A percentile compares a stretch with the other conserved stretches of the same genome.
Conservation (phyloP, 352 stramenopile genomes). For the Pythium brachiatum region DNA sequence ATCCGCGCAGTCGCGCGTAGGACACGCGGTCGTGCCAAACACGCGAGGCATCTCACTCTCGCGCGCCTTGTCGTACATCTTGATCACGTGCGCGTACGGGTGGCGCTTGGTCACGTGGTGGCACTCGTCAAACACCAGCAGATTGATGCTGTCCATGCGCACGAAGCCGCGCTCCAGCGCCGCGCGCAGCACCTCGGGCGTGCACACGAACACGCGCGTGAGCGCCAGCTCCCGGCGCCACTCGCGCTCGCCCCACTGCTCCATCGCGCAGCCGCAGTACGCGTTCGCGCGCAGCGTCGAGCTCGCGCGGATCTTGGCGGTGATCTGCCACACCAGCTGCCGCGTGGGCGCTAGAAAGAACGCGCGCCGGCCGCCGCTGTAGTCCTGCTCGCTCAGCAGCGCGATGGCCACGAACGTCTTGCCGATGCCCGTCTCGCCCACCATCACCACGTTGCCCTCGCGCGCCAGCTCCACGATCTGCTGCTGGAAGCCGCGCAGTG, state of each 20-base stretch:
- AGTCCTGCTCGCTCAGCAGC: conserved; percentile 73
- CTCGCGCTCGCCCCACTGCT: conserved; percentile 62
- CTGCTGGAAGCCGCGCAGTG: conserved; percentile 67
- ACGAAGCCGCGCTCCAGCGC: conserved; percentile 85
- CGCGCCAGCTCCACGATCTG: conserved; percentile 67
- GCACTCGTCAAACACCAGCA: conserved; percentile 91
- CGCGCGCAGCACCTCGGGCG: conserved; percentile 83
- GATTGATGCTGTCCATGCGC: conserved; percentile 65
- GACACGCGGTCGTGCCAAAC: conserved; percentile 83
- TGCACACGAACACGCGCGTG: conserved; percentile 82
- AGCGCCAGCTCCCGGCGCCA: conserved; percentile 57
- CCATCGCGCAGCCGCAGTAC: conserved; percentile 46
- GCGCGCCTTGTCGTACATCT: conserved; percentile 82
- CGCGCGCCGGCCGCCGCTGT: conserved; percentile 54
- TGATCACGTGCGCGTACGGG: conserved; percentile 87
- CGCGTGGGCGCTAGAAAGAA: conserved; percentile 82
- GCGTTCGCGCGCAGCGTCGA: conserved; percentile 57
- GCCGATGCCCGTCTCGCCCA: conserved; percentile 79
- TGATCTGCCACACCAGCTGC: conserved; percentile 81
- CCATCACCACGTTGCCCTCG: conserved; percentile 80
- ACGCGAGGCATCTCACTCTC: conserved; percentile 72
- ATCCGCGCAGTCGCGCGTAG: conserved; percentile 50
- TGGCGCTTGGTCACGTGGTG: conserved; percentile 89
- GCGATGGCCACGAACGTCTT: conserved; percentile 85
- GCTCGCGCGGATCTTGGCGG: conserved; percentile 60